phyloP scores from a whole-genome alignment of 805 yeast species.

The Ogataea dorogensis region DNA sequence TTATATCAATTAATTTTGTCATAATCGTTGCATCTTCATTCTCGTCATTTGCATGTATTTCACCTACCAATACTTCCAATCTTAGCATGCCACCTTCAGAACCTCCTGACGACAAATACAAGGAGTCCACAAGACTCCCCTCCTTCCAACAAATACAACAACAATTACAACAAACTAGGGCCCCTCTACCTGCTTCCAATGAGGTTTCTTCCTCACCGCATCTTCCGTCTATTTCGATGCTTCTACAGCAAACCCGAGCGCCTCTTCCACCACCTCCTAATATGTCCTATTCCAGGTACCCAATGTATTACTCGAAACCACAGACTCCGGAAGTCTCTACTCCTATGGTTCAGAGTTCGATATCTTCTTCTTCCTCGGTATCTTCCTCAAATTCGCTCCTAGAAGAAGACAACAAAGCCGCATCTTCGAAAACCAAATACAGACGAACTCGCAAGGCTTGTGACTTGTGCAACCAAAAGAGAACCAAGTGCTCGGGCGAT shows the following conservation, averaged over 20 bases:
- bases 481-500: conserved; percentile 49
- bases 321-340: background rate
- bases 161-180: background rate
- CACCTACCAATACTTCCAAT: conserved; percentile 4
- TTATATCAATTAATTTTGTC: background rate
- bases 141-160: conserved; percentile 11
- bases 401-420: conserved; percentile 3
- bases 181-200: conserved; percentile 6
- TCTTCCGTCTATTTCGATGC: conserved; percentile 10
- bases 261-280: conserved; percentile 5
- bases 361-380: conserved; percentile 1
- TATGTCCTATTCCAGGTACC: conserved; percentile 5
- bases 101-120: conserved; percentile 1
- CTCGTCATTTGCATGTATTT: background rate
- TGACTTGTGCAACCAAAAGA: conserved; percentile 44
- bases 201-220: conserved; percentile 1
- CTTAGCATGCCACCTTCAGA: conserved; percentile 6
- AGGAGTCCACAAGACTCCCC: conserved; percentile 7
- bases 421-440: conserved; percentile 10
- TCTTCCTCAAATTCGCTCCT: conserved; percentile 5
- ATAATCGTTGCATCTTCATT: background rate
- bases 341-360: background rate
- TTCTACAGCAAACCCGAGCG: conserved; percentile 6
- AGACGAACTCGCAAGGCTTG: conserved; percentile 40
- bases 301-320: conserved; percentile 5